Conservation (phyloP, 2,329 filamentous ascomycete species). For the Calonectria multiphialidica region DNA sequence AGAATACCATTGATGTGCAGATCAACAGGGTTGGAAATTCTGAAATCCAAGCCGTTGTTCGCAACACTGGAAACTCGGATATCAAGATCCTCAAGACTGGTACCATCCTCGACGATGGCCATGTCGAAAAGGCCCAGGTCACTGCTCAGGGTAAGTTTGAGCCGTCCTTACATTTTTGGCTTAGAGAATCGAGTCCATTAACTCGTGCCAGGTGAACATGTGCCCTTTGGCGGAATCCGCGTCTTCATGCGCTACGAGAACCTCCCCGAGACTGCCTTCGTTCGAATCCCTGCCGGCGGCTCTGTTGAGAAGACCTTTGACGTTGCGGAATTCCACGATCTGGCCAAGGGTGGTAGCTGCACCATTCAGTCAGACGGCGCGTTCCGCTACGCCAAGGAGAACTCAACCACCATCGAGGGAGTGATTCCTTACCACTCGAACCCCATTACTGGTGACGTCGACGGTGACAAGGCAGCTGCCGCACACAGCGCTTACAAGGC, state of each 20-base stretch:
- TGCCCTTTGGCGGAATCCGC: conserved; percentile 63
- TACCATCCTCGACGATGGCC: not conserved
- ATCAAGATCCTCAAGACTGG: not conserved
- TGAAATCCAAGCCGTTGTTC: not conserved
- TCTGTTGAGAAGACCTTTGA: conserved; percentile 63
- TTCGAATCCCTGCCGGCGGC: conserved; percentile 56
- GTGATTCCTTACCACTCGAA: conserved; percentile 67
- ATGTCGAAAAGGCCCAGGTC: not conserved
- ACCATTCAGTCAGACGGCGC: conserved; percentile 64
- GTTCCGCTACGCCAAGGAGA: conserved; percentile 63
- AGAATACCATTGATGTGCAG: not conserved
- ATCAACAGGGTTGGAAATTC: not conserved
- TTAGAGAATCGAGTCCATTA: not conserved
- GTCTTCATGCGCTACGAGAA: conserved; percentile 55
- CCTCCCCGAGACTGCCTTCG: conserved; percentile 59
- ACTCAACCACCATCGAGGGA: conserved; percentile 60
- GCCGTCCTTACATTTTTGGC: not conserved
- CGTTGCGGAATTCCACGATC: conserved; percentile 62
- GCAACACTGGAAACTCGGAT: not conserved
- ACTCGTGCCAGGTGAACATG: not conserved
- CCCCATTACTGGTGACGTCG: conserved; percentile 65
- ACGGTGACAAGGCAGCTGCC: conserved; percentile 63
- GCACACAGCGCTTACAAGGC: conserved; percentile 56
- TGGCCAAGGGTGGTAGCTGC: conserved; percentile 59
- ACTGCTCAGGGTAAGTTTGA: not conserved